A percentile compares a stretch with the other conserved stretches of the same genome.
Conservation (phyloP, 306 rosid genomes). For the Datisca glomerata region DNA sequence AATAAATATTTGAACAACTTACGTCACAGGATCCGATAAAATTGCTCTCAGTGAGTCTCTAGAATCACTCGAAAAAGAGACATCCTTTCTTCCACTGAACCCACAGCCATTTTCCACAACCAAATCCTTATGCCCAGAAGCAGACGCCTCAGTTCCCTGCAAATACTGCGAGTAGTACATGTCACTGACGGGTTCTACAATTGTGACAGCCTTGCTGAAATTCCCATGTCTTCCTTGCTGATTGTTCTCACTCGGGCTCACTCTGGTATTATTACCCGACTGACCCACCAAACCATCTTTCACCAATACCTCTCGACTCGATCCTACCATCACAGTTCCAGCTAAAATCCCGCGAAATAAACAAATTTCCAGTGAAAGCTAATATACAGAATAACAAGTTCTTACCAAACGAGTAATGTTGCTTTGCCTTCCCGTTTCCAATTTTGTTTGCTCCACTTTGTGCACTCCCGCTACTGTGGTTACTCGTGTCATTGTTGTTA, state of each 20-base stretch:
- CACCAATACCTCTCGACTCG: slow-evolving; percentile 43
- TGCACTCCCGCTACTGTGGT: slow-evolving; percentile 17
- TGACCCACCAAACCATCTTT: slow-evolving; percentile 48
- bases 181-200: slow-evolving; percentile 65
- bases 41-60: slow-evolving; percentile 76
- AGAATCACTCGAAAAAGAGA: slow-evolving; percentile 39
- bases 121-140: slow-evolving; percentile 54
- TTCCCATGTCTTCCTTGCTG: slow-evolving; percentile 49
- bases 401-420: slow-evolving; percentile 60
- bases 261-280: slow-evolving; percentile 27
- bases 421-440: slow-evolving; percentile 57
- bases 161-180: slow-evolving; percentile 77
- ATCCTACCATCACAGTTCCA: slow-evolving; percentile 34
- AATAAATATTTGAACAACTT: slow-evolving; percentile 21
- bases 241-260: slow-evolving; percentile 25
- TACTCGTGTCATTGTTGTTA: slow-evolving; percentile 19
- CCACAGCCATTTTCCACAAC: slow-evolving; percentile 66
- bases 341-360: slow-evolving; percentile 8
- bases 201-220: slow-evolving; percentile 37
- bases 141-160: slow-evolving; percentile 56
- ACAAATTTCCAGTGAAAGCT: slow-evolving; percentile 5
- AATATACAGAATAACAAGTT: slow-evolving; percentile 5
- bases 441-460: slow-evolving; percentile 28
- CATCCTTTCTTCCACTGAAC: slow-evolving; percentile 77
- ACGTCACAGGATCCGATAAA: slow-evolving; percentile 91